Conservation (phyloP, 2,329 filamentous ascomycete species). For the Phaeophleospora eucalypticola region DNA sequence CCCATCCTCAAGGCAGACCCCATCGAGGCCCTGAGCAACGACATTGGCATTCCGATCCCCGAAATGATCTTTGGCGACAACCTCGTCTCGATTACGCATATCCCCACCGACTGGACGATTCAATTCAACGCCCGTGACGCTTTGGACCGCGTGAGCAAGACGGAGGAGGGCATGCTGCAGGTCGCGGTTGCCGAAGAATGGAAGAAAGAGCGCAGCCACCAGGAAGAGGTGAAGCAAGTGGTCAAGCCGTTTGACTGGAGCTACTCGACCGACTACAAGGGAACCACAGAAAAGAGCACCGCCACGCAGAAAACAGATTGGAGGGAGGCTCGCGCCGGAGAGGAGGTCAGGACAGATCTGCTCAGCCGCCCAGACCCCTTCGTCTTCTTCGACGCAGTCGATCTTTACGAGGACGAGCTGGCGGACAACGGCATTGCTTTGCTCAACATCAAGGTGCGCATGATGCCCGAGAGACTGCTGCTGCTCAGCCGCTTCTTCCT, state of each 20-base stretch:
- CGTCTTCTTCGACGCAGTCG: slow-evolving; percentile 91
- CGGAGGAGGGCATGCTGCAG: slow-evolving; percentile 81
- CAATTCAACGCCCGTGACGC: slow-evolving; percentile 82
- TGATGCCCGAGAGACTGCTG: slow-evolving; percentile 85
- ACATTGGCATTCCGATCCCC: slow-evolving; percentile 79
- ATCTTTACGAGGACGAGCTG: slow-evolving; percentile 94
- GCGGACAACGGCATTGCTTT: slow-evolving; percentile 96
- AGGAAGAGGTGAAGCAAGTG: slow-evolving; percentile 82
- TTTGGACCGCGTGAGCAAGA: slow-evolving; percentile 90
- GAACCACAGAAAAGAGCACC: slow-evolving; percentile 50
- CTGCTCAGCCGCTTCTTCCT: slow-evolving; percentile 85
- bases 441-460: slow-evolving; percentile 82
- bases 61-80: slow-evolving; percentile 99
- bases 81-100: slow-evolving; percentile 68
- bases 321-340: slow-evolving; percentile 15
- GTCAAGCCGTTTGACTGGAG: slow-evolving; percentile 98
- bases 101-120: slow-evolving; percentile 70
- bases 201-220: slow-evolving; percentile 69
- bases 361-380: slow-evolving; percentile 89
- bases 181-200: slow-evolving; percentile 90
- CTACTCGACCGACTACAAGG: slow-evolving; percentile 83
- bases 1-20: slow-evolving; percentile 90
- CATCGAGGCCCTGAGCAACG: slow-evolving; percentile 77
- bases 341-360: slow-evolving; percentile 73
- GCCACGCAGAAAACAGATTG: slow-evolving; percentile 11